Evolutionary conservation across 129 eudicot species (phyloP).

Genomic region (Flaveria sonorensis): DNA sequence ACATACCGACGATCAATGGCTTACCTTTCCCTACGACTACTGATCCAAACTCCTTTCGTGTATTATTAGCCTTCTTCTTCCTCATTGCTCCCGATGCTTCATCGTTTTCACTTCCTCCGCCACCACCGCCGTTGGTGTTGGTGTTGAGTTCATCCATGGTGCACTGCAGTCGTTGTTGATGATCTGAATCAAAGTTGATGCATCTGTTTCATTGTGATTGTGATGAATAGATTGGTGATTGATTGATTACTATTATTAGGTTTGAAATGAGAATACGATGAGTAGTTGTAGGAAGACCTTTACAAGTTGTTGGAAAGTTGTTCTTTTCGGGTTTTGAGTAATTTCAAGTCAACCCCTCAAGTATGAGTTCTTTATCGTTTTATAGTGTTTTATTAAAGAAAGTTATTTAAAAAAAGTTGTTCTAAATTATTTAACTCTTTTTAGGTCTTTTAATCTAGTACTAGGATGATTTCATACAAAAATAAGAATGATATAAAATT

Average conservation of each 20-base stretch:
- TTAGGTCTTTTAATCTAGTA: too few species aligned
- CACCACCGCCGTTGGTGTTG: not conserved
- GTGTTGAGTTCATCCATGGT: constrained; percentile 38
- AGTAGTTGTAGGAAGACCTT: constrained; percentile 17
- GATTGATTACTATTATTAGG: not conserved
- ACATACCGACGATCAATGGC: constrained; percentile 54
- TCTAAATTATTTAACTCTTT: too few species aligned
- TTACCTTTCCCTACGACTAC: constrained; percentile 49
- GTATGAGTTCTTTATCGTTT: not conserved
- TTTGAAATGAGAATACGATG: constrained; percentile 19
- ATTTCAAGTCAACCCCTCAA: constrained; percentile 18
- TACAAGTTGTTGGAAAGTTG: constrained; percentile 18
- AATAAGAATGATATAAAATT: too few species aligned
- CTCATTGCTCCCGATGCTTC: constrained; percentile 22
- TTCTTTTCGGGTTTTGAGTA: constrained; percentile 4
- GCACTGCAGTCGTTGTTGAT: not conserved
- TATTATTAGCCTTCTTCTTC: constrained; percentile 23
- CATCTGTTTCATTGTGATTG: not conserved
- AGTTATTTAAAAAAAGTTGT: too few species aligned
- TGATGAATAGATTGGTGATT: not conserved
- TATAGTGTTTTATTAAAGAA: not conserved
- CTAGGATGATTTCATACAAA: too few species aligned
- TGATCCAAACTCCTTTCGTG: constrained; percentile 28
- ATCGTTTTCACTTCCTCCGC: constrained; percentile 30
- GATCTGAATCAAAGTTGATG: not conserved